Evolutionary conservation across 768 basidiomycete species (phyloP).

Genomic region (Tylopilus felleus): DNA sequence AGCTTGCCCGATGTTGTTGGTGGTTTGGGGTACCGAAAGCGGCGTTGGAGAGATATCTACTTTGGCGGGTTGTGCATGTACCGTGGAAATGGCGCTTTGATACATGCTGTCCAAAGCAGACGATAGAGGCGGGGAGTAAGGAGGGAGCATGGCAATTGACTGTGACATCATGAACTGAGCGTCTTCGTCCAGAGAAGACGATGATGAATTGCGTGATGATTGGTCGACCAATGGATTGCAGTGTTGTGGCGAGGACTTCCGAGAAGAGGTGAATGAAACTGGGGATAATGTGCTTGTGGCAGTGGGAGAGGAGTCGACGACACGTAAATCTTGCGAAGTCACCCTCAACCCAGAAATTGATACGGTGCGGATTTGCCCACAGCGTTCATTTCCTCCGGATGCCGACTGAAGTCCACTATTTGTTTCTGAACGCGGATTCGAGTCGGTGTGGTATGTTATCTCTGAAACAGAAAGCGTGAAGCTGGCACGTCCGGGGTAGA

Average conservation of each 20-base stretch:
- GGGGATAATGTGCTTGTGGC: constrained; percentile 27
- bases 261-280: constrained; percentile 21
- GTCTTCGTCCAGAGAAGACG: constrained; percentile 64
- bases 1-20: neutral
- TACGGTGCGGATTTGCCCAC: constrained; percentile 44
- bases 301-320: constrained; percentile 13
- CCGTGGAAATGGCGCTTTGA: constrained; percentile 61
- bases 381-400: constrained; percentile 9
- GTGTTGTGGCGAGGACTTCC: constrained; percentile 6
- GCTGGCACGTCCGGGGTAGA: constrained; percentile 62
- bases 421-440: constrained; percentile 3
- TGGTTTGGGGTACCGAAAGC: neutral
- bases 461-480: constrained; percentile 57
- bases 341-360: constrained; percentile 55
- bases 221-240: constrained; percentile 1
- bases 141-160: constrained; percentile 63
- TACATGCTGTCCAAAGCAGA: constrained; percentile 71
- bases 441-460: constrained; percentile 52
- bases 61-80: constrained; percentile 1
- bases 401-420: constrained; percentile 27
- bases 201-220: constrained; percentile 49
- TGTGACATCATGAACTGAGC: constrained; percentile 69
- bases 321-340: constrained; percentile 45
- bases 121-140: constrained; percentile 40
- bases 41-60: neutral